Evolutionary conservation across 345 rosid genomes (phyloP).

Genomic region (Eucalyptus curtisii): DNA sequence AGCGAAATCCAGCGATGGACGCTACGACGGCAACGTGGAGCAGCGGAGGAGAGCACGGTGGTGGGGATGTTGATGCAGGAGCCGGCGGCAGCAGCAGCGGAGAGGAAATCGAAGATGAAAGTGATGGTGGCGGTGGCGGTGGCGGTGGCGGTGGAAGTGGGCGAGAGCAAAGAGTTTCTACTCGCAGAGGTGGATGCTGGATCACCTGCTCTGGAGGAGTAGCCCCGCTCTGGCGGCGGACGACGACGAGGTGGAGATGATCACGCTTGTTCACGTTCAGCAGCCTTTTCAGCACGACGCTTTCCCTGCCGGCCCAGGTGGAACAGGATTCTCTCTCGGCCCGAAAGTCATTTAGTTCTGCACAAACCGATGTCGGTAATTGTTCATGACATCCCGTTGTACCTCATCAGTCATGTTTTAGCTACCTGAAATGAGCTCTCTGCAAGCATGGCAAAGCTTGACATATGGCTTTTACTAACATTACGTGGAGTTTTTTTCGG

Average conservation of each 20-base stretch:
- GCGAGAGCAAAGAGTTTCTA: slow-evolving; percentile 49
- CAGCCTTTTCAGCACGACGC: slow-evolving; percentile 20
- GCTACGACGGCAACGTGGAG: background rate
- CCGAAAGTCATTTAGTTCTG: background rate
- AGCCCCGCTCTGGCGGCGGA: background rate
- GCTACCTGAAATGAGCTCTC: too few relatives aligned
- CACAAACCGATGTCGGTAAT: background rate
- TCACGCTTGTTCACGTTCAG: slow-evolving; percentile 46
- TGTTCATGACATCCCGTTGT: background rate
- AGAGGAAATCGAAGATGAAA: slow-evolving; percentile 15
- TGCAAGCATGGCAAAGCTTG: background rate
- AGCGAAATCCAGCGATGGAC: background rate
- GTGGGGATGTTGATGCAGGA: background rate
- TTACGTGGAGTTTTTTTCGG: background rate
- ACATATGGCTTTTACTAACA: background rate
- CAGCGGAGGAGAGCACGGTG: background rate
- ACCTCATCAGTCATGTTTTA: background rate
- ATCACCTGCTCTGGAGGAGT: slow-evolving; percentile 5
- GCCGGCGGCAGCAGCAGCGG: background rate
- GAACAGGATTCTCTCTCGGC: slow-evolving; percentile 2
- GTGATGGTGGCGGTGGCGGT: slow-evolving; percentile 56
- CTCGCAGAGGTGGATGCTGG: slow-evolving; percentile 45
- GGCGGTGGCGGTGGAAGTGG: slow-evolving; percentile 54
- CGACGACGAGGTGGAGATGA: slow-evolving; percentile 4
- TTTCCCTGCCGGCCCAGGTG: slow-evolving; percentile 39